Conservation (phyloP, 441 rosid species). For the Corymbia citriodora region DNA sequence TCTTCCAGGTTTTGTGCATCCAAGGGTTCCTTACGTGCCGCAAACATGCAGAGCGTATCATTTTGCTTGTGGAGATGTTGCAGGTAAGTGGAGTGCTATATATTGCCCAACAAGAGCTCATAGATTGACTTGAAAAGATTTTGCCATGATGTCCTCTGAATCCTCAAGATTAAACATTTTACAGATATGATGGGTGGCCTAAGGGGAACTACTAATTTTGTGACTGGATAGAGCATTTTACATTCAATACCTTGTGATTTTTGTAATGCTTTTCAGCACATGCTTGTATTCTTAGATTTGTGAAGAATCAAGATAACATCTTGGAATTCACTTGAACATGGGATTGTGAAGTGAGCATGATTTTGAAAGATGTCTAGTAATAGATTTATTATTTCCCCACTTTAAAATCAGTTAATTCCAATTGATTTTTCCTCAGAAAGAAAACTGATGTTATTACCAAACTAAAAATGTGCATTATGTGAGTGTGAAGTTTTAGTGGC, state of each 20-base stretch:
- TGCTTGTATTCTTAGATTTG: not conserved
- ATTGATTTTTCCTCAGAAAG: not conserved
- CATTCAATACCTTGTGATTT: not conserved
- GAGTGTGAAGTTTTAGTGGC: not conserved
- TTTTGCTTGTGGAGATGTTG: conserved; percentile 97
- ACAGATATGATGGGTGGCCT: not conserved
- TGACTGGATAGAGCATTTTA: not conserved
- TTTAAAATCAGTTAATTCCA: not conserved
- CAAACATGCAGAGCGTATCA: conserved; percentile 94
- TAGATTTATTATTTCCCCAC: not conserved
- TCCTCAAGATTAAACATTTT: not conserved
- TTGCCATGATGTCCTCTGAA: not conserved
- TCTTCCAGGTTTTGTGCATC: conserved; percentile 79
- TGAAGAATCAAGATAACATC: not conserved
- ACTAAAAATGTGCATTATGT: not conserved
- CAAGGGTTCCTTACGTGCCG: conserved; percentile 98
- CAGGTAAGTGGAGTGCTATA: conserved; percentile 43
- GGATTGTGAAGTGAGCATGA: not conserved
- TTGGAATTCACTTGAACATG: not conserved
- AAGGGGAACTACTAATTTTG: not conserved
- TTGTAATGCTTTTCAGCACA: not conserved
- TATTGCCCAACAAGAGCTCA: not conserved
- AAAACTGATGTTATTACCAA: not conserved
- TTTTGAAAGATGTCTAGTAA: not conserved
- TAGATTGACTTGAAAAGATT: not conserved